A percentile compares a stretch with the other conserved stretches of the same genome.
Conservation (phyloP, 345 rosid genomes). For the Arabis hirsuta region DNA sequence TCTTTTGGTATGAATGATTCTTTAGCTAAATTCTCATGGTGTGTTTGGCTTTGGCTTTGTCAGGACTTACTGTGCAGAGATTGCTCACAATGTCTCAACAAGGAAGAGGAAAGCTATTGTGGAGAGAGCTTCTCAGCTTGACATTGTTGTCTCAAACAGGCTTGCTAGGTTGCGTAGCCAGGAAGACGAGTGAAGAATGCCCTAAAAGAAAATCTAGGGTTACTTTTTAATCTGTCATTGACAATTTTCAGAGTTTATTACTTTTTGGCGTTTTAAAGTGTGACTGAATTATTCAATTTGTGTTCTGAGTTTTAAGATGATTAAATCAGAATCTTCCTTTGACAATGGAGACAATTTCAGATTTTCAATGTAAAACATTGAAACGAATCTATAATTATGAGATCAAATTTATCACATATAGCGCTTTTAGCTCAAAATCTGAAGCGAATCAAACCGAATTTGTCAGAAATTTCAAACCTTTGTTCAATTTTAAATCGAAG, state of each 20-base stretch:
- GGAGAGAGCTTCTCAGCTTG: conserved; percentile 84
- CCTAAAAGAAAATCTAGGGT: not conserved
- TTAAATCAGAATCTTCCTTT: conserved; percentile 7
- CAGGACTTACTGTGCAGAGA: conserved; percentile 88
- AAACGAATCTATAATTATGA: not conserved
- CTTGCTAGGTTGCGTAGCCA: conserved; percentile 83
- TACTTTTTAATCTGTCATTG: conserved; percentile 12
- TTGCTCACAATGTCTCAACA: conserved; percentile 81
- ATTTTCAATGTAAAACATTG: not conserved
- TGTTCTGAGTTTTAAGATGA: conserved; percentile 2
- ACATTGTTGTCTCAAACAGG: conserved; percentile 68
- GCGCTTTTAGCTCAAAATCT: not conserved
- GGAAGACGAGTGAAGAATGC: conserved; percentile 66
- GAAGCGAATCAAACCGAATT: not conserved
- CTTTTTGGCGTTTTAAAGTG: not conserved
- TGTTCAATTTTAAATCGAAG: too few species aligned
- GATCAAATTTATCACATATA: not conserved
- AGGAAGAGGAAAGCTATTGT: conserved; percentile 77
- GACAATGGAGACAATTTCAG: not conserved
- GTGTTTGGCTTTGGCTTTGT: not conserved
- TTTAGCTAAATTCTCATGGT: not conserved
- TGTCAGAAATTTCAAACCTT: too few species aligned
- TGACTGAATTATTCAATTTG: conserved; percentile 21
- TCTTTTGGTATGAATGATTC: not conserved
- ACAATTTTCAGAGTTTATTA: not conserved